Conservation (phyloP, 257 asterid species). For the Gardenia jasminoides region DNA sequence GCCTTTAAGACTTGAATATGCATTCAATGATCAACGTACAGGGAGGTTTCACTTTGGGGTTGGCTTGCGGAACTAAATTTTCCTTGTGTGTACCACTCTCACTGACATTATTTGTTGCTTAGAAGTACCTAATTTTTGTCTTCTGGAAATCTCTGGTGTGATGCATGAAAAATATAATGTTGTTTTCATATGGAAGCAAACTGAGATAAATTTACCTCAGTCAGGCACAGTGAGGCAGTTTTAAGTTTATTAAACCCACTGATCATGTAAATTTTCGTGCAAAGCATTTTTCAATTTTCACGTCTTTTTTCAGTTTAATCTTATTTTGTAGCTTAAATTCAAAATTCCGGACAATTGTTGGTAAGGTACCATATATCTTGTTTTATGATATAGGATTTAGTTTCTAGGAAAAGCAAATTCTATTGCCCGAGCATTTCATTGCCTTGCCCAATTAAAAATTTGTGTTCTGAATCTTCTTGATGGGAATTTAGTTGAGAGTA, state of each 20-base stretch:
- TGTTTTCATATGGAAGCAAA: not conserved
- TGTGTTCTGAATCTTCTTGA: too few species aligned
- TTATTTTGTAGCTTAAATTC: not conserved
- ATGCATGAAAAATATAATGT: not conserved
- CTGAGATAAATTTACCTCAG: not conserved
- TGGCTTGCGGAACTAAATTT: slow-evolving; percentile 67
- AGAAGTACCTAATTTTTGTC: too few species aligned
- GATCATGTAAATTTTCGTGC: too few species aligned
- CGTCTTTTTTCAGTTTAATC: too few species aligned
- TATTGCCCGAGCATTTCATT: not conserved
- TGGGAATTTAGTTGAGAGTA: too few species aligned
- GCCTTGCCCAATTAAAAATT: too few species aligned
- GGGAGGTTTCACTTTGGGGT: slow-evolving; percentile 96
- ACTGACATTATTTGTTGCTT: not conserved
- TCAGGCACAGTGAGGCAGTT: not conserved
- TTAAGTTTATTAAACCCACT: not conserved
- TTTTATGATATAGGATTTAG: too few species aligned
- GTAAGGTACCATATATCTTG: too few species aligned
- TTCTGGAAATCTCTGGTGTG: not conserved
- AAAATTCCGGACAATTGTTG: too few species aligned
- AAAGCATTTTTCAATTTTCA: too few species aligned
- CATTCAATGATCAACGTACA: slow-evolving; percentile 69
- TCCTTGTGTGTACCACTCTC: not conserved
- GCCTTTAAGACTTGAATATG: slow-evolving; percentile 91
- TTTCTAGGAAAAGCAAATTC: not conserved